A percentile compares a stretch with the other conserved stretches of the same genome.
These are phyloP conservation scores for Medicago lupulina DNA, from an alignment of 306 rosid species.

Conservation along the genomic window DNA sequence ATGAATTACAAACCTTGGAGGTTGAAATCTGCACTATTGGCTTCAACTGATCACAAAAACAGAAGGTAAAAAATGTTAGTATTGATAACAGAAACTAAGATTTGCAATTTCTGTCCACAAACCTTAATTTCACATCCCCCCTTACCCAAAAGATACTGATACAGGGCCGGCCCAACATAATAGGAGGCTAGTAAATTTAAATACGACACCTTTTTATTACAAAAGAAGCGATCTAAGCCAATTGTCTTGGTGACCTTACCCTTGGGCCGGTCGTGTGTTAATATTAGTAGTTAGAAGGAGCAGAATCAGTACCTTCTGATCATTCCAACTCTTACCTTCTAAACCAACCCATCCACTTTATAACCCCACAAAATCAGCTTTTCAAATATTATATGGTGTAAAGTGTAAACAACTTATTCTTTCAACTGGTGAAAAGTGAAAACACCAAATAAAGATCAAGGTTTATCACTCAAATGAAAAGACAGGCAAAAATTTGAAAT, in stretches of 20 bases:
- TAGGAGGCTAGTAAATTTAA: no score
- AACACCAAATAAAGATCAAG: slow-evolving; percentile 30
- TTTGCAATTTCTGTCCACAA: slow-evolving; percentile 28
- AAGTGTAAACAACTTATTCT: neutral
- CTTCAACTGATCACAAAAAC: slow-evolving; percentile 15
- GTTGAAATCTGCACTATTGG: slow-evolving; percentile 20
- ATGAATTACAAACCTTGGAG: slow-evolving; percentile 15
- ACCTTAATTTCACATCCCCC: slow-evolving; percentile 3
- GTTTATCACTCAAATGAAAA: slow-evolving; percentile 31
- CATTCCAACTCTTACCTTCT: no score
- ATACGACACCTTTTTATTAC: no score
- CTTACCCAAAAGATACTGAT: no score
- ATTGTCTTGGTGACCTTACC: no score
- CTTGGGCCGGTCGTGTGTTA: neutral
- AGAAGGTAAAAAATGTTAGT: neutral
- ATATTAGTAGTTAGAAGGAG: neutral
- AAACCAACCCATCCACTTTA: no score
- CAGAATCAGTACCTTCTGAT: neutral
- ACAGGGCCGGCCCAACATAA: no score
- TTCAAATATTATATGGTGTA: slow-evolving; percentile 5
- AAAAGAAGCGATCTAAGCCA: no score
- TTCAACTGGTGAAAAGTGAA: neutral
- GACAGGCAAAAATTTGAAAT: slow-evolving; percentile 20
- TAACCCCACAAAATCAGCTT: neutral
- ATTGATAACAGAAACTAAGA: slow-evolving; percentile 20